phyloP scores from a whole-genome alignment of 176 grass and related monocot genomes.

The Bothriochloa decipiens region DNA sequence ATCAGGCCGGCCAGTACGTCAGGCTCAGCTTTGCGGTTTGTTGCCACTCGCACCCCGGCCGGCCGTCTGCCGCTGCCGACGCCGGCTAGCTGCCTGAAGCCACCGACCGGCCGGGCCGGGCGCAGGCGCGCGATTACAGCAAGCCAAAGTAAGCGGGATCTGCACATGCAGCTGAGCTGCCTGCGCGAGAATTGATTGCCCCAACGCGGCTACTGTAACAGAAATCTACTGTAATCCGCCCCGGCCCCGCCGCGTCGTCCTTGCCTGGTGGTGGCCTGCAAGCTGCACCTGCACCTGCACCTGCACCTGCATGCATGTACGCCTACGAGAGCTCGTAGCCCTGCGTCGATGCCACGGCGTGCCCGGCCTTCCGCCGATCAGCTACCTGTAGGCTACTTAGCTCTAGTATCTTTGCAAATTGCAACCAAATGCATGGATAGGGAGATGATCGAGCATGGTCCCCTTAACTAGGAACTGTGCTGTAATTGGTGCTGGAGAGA shows the following conservation, averaged over 20 bases:
- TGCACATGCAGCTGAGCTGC: slow-evolving; percentile 17
- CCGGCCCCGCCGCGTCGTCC: not conserved
- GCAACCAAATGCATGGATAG: not conserved
- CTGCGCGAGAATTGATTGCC: slow-evolving; percentile 27
- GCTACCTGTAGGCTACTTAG: not conserved
- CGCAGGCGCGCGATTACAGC: not conserved
- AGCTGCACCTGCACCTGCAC: not conserved
- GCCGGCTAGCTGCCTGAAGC: not conserved
- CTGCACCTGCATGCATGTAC: not conserved
- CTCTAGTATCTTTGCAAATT: not conserved
- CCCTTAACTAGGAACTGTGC: slow-evolving; percentile 9
- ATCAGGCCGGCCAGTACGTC: not conserved
- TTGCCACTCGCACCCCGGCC: not conserved
- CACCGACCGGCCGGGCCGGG: not conserved
- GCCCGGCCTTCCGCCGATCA: not conserved
- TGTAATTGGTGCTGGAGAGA: slow-evolving; percentile 3
- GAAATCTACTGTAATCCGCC: not conserved
- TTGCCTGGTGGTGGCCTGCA: not conserved
- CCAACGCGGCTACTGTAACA: not conserved
- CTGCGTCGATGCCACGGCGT: slow-evolving; percentile 6
- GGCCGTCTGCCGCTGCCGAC: not conserved
- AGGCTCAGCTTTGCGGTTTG: not conserved
- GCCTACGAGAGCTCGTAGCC: not conserved
- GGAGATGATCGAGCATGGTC: not conserved
- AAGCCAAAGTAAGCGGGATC: not conserved